Conservation (phyloP, 192 early-diverging fungal genomes). For the Coemansia sp. region DNA sequence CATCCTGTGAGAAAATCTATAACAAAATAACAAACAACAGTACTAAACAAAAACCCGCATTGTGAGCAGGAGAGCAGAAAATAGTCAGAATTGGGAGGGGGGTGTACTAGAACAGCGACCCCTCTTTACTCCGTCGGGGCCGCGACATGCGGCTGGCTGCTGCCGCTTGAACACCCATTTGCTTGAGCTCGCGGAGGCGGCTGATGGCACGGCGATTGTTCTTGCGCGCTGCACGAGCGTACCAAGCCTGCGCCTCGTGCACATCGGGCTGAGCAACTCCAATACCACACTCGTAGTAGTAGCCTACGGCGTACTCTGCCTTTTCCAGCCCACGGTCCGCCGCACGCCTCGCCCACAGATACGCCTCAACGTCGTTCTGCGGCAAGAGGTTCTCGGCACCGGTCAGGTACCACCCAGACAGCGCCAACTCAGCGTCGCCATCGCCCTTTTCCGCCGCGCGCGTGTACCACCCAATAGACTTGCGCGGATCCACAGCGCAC, state of each 20-base stretch:
- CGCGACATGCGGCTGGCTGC: slow-evolving; percentile 21
- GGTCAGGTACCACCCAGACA: slow-evolving; percentile 98
- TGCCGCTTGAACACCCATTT: slow-evolving; percentile 51
- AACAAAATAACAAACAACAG: neutral
- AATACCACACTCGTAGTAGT: slow-evolving; percentile 91
- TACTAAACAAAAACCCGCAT: neutral
- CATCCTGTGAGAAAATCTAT: slow-evolving; percentile 1
- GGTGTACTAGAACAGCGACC: slow-evolving; percentile 32
- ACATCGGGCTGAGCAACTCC: slow-evolving; percentile 68
- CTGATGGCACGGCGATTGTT: slow-evolving; percentile 82
- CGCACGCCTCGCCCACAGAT: slow-evolving; percentile 95
- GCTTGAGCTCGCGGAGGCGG: slow-evolving; percentile 83
- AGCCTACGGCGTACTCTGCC: slow-evolving; percentile 97
- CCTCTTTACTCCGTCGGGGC: slow-evolving; percentile 47
- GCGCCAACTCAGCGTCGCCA: slow-evolving; percentile 86
- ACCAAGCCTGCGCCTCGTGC: slow-evolving; percentile 90
- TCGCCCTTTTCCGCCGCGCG: slow-evolving; percentile 90
- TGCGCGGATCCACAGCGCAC: slow-evolving; percentile 82
- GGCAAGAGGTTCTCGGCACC: slow-evolving; percentile 87
- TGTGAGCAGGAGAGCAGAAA: neutral
- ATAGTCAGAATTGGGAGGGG: neutral
- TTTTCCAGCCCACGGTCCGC: slow-evolving; percentile 94
- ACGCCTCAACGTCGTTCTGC: slow-evolving; percentile 95
- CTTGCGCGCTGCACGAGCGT: slow-evolving; percentile 82
- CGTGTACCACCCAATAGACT: slow-evolving; percentile 97